Percentiles rank a stretch among this genome's conserved stretches.
phyloP scores from a whole-genome alignment of 441 rosid species.

The Pelargonium citronellum region DNA sequence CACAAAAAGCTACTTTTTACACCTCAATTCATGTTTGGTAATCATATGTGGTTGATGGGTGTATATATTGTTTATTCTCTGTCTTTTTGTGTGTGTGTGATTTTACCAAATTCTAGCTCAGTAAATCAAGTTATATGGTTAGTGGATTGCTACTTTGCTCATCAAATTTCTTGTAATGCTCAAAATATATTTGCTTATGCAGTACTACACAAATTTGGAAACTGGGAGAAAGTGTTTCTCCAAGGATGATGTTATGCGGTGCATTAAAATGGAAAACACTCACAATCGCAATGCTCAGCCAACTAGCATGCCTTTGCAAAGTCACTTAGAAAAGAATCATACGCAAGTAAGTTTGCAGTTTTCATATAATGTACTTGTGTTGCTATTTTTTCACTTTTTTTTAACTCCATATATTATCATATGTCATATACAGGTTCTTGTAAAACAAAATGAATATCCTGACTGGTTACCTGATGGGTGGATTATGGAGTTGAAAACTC shows the following conservation, averaged over 20 bases:
- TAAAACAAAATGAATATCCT: constrained; percentile 25
- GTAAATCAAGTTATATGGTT: neutral
- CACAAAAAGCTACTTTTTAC: neutral
- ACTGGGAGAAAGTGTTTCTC: constrained; percentile 43
- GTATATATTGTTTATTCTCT: neutral
- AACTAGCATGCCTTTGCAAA: constrained; percentile 5
- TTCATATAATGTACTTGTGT: constrained; percentile 1
- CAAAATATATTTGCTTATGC: constrained; percentile 20
- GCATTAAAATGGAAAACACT: constrained; percentile 22
- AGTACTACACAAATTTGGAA: constrained; percentile 40
- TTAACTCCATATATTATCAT: constrained; percentile 6
- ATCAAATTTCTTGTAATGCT: neutral
- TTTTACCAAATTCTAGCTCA: neutral
- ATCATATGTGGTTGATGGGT: neutral
- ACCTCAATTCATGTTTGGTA: neutral
- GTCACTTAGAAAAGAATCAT: constrained; percentile 20
- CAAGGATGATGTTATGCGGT: constrained; percentile 42
- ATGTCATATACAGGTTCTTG: constrained; percentile 22
- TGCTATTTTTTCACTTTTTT: constrained; percentile 15
- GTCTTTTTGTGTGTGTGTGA: neutral
- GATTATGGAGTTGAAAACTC: constrained; percentile 27
- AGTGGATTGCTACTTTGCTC: neutral
- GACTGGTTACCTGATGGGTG: constrained; percentile 44
- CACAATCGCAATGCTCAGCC: constrained; percentile 16
- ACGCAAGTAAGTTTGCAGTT: constrained; percentile 24